These are phyloP conservation scores for Backusella liffmaniae DNA, from an alignment of 192 early-diverging fungal species.

Conservation along the genomic window DNA sequence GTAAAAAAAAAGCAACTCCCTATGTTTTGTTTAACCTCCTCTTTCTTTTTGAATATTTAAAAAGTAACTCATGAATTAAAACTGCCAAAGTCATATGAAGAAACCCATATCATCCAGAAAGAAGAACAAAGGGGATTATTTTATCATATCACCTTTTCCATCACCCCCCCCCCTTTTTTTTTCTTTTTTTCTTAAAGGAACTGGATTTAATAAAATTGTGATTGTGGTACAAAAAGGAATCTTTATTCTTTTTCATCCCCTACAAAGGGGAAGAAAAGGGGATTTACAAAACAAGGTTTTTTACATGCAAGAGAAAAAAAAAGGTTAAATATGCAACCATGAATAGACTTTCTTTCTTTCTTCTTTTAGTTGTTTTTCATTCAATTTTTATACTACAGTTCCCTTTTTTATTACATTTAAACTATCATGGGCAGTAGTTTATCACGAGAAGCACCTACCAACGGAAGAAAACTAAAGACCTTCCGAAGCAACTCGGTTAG, in stretches of 20 bases:
- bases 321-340: background rate
- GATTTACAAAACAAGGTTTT: background rate
- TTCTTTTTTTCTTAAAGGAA: background rate
- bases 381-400: background rate
- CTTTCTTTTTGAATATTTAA: background rate
- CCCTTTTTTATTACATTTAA: background rate
- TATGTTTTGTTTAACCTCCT: background rate
- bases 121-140: background rate
- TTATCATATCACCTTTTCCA: background rate
- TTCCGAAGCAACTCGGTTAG: constrained; percentile 11
- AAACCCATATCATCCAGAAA: background rate
- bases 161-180: background rate
- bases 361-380: constrained; percentile 19
- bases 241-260: background rate
- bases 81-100: background rate
- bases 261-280: background rate
- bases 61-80: background rate
- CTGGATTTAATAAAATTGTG: constrained; percentile 14
- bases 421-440: constrained; percentile 19
- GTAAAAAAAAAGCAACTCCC: background rate
- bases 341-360: background rate
- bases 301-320: background rate
- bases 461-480: background rate
- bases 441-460: constrained; percentile 4
- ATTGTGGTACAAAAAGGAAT: background rate